Percentiles rank a stretch among this genome's conserved stretches.
Conservation (phyloP, 2,329 filamentous ascomycete species). For the Tolypocladium nubicola region DNA sequence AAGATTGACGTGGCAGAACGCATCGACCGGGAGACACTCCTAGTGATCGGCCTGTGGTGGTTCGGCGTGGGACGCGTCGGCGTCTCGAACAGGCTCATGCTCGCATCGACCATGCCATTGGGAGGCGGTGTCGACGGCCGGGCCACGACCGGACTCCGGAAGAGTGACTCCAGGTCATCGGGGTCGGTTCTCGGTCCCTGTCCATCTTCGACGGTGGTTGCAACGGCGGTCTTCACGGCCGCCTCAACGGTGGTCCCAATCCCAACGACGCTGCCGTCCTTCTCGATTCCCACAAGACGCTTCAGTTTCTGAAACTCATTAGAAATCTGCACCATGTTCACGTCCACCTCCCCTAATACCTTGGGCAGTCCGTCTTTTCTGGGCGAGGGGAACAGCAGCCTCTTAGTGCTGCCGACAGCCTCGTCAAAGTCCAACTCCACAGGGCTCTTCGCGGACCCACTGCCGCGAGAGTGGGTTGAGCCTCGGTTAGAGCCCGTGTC, state of each 20-base stretch:
- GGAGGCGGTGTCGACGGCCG: conserved; percentile 44
- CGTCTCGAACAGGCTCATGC: conserved; percentile 46
- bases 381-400: conserved; percentile 69
- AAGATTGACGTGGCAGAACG: conserved; percentile 32
- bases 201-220: conserved; percentile 10
- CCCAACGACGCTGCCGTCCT: conserved; percentile 28
- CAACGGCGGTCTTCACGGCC: background rate
- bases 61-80: conserved; percentile 51
- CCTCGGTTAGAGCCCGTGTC: conserved; percentile 18
- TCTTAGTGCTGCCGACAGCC: conserved; percentile 47
- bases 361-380: conserved; percentile 53
- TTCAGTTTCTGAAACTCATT: conserved; percentile 26
- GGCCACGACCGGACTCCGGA: conserved; percentile 43
- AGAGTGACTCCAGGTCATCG: conserved; percentile 53
- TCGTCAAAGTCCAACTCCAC: conserved; percentile 40
- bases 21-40: conserved; percentile 48
- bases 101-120: conserved; percentile 23
- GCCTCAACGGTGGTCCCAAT: too few relatives aligned
- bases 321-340: conserved; percentile 39
- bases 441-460: conserved; percentile 46
- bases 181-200: conserved; percentile 22
- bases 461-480: conserved; percentile 44
- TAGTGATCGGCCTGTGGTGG: conserved; percentile 49
- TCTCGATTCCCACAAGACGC: conserved; percentile 15
- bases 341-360: conserved; percentile 45